Percentiles rank a stretch among this genome's conserved stretches.
phyloP scores from a whole-genome alignment of 2,329 filamentous ascomycete species.

The Harringtonia lauricola region DNA sequence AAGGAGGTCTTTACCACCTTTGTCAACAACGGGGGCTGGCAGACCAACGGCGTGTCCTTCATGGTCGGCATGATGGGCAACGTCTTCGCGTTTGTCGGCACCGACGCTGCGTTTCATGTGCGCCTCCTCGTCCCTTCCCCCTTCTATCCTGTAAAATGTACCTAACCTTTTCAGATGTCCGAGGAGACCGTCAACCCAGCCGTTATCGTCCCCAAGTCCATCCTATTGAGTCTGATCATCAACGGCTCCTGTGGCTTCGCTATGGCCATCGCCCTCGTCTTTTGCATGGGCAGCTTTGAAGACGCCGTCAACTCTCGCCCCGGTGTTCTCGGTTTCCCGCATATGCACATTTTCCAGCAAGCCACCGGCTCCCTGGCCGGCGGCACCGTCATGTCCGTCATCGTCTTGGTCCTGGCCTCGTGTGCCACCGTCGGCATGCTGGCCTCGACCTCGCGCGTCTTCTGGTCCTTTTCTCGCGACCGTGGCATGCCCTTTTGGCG shows the following conservation, averaged over 20 bases:
- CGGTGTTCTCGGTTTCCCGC: slow-evolving; percentile 38
- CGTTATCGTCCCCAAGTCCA: slow-evolving; percentile 20
- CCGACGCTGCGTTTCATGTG: slow-evolving; percentile 16
- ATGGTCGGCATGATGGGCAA: slow-evolving; percentile 31
- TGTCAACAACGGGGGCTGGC: slow-evolving; percentile 35
- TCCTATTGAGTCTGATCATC: slow-evolving; percentile 19
- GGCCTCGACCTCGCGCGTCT: slow-evolving; percentile 40
- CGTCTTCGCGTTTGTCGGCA: slow-evolving; percentile 22
- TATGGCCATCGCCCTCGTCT: slow-evolving; percentile 24
- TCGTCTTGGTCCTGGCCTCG: slow-evolving; percentile 34
- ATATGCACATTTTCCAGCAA: slow-evolving; percentile 47
- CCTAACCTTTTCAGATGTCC: slow-evolving; percentile 17
- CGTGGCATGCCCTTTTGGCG: slow-evolving; percentile 26
- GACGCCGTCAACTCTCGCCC: slow-evolving; percentile 10
- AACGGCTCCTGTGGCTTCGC: slow-evolving; percentile 22
- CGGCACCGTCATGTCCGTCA: slow-evolving; percentile 34
- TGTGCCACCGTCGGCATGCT: slow-evolving; percentile 39
- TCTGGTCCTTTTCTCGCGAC: slow-evolving; percentile 34
- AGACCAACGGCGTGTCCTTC: slow-evolving; percentile 29
- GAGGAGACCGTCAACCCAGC: slow-evolving; percentile 25
- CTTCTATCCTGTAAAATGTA: neutral
- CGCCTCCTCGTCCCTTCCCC: neutral
- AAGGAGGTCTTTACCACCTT: slow-evolving; percentile 31
- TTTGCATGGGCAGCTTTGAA: slow-evolving; percentile 17
- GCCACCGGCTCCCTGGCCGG: slow-evolving; percentile 34